Base-by-base conservation (phyloP, 805 yeast species). In the Sugiyamaella americana region DNA sequence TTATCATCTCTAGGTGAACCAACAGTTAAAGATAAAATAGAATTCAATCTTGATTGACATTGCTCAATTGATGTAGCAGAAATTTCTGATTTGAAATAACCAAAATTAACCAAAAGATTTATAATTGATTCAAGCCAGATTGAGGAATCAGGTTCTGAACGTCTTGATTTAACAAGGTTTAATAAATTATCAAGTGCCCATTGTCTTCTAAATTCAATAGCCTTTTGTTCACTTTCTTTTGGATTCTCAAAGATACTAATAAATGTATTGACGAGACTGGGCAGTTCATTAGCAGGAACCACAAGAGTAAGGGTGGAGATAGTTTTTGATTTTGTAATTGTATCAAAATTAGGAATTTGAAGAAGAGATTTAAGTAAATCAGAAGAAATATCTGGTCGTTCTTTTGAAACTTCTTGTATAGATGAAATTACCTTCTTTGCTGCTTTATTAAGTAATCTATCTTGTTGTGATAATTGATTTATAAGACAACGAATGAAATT, bases 401-500 rank as follows among this genome's bases (percentile, higher is more conserved):
- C 46, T 34, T 63, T 60, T 50, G 69, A 69, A 3, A 56, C 67
- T 1, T 66, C 65, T 2, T 73, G 67, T 11, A 83, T 65, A 2
- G 43, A 43, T 2, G 65, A 58, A 39, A 84, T 64, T 0, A 76
- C 71, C 48, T 68, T 70, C 41, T 74, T 75, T 1, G 95, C 82
- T 34, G 84, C 69, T 54, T 80, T 83, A 66, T 84, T 74, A 42
- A 91, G 69, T 46, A 79, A 62, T 45, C 96, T 72, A 50, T 78
- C 80, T 3, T 71, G 57, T 52, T 84, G 84, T 1, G 86, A 71
- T 4, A 84, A 68, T 61, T 89, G 97, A 61, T 87, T 84, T 51
- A 86, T 79, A 40, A 88, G 63, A 8, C 84, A 75, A 59, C 95
- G 73, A 68, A 82, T 62, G 24, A 89, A 69, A 59, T 87, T 86